A percentile compares a stretch with the other conserved stretches of the same genome.
These are phyloP conservation scores for Botryotinia narcissicola DNA, from an alignment of 2,329 filamentous ascomycete species.

Conservation along the genomic window DNA sequence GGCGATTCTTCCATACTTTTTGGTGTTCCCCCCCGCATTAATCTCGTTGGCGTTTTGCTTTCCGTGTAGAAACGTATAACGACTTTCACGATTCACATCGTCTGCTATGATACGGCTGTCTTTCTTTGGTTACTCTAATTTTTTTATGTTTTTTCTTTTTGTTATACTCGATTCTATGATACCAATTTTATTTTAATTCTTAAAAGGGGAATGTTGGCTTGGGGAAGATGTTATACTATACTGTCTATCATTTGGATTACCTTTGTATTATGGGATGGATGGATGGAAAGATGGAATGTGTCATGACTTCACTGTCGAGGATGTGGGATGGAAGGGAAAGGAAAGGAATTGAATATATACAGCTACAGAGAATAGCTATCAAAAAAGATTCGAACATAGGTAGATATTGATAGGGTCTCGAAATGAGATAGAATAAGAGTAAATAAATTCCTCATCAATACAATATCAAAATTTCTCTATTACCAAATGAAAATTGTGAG, in stretches of 20 bases:
- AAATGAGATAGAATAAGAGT: background rate
- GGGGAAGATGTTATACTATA: background rate
- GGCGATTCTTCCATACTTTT: background rate
- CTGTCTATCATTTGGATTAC: background rate
- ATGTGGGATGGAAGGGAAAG: background rate
- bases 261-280: background rate
- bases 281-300: background rate
- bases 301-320: no score
- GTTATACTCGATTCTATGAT: slow-evolving; percentile 10
- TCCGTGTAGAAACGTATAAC: background rate
- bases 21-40: background rate
- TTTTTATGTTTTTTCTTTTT: background rate
- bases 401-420: background rate
- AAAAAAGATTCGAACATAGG: background rate
- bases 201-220: background rate
- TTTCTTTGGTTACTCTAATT: background rate
- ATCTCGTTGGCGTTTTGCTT: background rate
- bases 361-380: background rate
- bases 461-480: background rate
- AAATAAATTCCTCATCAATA: background rate
- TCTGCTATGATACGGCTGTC: background rate
- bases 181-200: slow-evolving; percentile 11
- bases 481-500: background rate
- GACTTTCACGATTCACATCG: slow-evolving; percentile 5
- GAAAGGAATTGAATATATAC: background rate